Evolutionary conservation across 768 basidiomycete species (phyloP).

Genomic region (Rhodotorula kratochvilovae): DNA sequence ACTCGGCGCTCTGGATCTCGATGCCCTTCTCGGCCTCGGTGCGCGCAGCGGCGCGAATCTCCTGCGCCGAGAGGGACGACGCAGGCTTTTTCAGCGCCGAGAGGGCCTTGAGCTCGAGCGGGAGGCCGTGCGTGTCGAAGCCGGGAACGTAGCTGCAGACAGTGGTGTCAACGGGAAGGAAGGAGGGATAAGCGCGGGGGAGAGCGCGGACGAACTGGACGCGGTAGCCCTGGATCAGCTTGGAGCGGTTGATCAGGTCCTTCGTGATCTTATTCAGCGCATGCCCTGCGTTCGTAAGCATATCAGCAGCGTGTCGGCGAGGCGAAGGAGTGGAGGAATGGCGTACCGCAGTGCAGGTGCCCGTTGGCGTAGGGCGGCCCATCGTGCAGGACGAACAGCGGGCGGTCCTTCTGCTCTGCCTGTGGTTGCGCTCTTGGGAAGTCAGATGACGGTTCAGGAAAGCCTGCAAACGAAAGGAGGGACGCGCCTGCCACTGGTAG

Average conservation of each 20-base stretch:
- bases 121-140: conserved; percentile 97
- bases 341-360: conserved; percentile 81
- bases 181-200: conserved; percentile 4
- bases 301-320: not conserved
- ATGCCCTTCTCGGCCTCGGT: conserved; percentile 70
- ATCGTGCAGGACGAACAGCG: conserved; percentile 81
- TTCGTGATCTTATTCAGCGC: conserved; percentile 94
- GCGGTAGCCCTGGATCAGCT: conserved; percentile 67
- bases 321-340: not conserved
- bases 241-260: conserved; percentile 88
- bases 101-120: conserved; percentile 91
- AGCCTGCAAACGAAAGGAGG: not conserved
- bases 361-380: conserved; percentile 98
- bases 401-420: conserved; percentile 63
- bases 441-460: not conserved
- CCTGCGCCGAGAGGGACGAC: conserved; percentile 55
- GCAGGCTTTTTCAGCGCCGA: conserved; percentile 58
- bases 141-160: conserved; percentile 91
- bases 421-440: conserved; percentile 43
- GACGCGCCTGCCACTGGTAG: conserved; percentile 57
- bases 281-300: conserved; percentile 59
- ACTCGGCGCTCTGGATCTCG: conserved; percentile 69
- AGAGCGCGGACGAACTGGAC: conserved; percentile 64
- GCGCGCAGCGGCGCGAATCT: conserved; percentile 67
- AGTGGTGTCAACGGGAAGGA: not conserved